Conservation (phyloP, 768 basidiomycete genomes). For the Artomyces pyxidatus region DNA sequence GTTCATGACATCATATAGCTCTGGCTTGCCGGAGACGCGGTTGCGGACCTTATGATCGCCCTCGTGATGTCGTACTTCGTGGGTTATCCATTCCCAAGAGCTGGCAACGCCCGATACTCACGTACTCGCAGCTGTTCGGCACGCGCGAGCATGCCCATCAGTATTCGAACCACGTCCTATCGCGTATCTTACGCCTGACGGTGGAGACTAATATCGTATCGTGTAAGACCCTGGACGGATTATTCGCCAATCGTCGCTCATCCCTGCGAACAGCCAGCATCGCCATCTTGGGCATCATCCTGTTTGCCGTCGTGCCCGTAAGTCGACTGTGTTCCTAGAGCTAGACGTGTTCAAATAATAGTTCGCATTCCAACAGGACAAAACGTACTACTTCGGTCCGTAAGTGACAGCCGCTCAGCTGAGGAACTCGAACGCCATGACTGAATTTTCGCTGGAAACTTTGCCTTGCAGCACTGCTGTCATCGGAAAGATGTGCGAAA, state of each 20-base stretch:
- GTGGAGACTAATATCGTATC: background rate
- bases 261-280: background rate
- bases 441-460: background rate
- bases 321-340: background rate
- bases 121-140: background rate
- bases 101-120: background rate
- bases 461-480: background rate
- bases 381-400: background rate
- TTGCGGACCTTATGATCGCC: conserved; percentile 7
- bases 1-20: too few relatives aligned
- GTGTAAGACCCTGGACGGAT: background rate
- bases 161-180: background rate
- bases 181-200: background rate
- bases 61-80: conserved; percentile 4
- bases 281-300: background rate
- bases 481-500: background rate
- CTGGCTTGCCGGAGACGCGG: conserved; percentile 3
- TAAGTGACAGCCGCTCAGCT: background rate
- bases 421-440: background rate
- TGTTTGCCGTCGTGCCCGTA: background rate
- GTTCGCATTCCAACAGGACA: background rate
- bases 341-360: background rate
- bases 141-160: too few relatives aligned
- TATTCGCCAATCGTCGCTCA: background rate
- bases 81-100: background rate